Percentiles rank a stretch among this genome's conserved stretches.
phyloP scores from a whole-genome alignment of 768 basidiomycete genomes.

The Lepiota venenata region DNA sequence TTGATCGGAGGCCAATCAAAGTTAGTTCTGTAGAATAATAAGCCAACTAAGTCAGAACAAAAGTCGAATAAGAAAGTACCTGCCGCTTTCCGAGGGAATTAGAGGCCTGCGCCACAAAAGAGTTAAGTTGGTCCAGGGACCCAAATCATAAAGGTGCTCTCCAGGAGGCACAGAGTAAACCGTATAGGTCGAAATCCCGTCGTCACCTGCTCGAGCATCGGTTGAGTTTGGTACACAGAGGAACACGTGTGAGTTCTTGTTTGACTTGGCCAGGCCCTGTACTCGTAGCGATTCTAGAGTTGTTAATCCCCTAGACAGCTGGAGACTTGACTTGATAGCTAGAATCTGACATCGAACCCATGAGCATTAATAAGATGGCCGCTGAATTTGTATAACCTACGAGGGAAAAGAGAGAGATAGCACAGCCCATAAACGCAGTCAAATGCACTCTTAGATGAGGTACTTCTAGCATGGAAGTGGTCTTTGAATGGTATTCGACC shows the following conservation, averaged over 20 bases:
- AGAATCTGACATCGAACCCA: conserved; percentile 15
- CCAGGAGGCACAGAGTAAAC: conserved; percentile 19
- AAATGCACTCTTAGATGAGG: conserved; percentile 32
- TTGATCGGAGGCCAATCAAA: conserved; percentile 38
- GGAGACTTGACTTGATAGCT: conserved; percentile 9
- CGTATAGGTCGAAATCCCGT: background rate
- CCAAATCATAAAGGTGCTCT: conserved; percentile 38
- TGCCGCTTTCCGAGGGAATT: conserved; percentile 12
- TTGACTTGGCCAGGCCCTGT: background rate
- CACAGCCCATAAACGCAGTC: conserved; percentile 20
- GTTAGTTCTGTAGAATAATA: conserved; percentile 13
- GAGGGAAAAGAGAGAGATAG: conserved; percentile 33
- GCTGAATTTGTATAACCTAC: conserved; percentile 21
- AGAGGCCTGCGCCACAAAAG: conserved; percentile 19
- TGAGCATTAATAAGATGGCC: background rate
- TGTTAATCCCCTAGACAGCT: conserved; percentile 30
- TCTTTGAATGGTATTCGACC: conserved; percentile 7
- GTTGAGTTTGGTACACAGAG: conserved; percentile 10
- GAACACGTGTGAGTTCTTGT: background rate
- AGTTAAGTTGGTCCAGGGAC: conserved; percentile 26
- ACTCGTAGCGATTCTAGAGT: conserved; percentile 26
- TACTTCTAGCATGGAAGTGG: conserved; percentile 29
- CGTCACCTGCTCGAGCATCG: background rate
- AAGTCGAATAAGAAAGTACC: conserved; percentile 10
- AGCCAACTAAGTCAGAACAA: background rate